Evolutionary conservation across 495 filamentous ascomycete genomes (phyloP).

Genomic region (Pseudoneurospora amorphoporcata): DNA sequence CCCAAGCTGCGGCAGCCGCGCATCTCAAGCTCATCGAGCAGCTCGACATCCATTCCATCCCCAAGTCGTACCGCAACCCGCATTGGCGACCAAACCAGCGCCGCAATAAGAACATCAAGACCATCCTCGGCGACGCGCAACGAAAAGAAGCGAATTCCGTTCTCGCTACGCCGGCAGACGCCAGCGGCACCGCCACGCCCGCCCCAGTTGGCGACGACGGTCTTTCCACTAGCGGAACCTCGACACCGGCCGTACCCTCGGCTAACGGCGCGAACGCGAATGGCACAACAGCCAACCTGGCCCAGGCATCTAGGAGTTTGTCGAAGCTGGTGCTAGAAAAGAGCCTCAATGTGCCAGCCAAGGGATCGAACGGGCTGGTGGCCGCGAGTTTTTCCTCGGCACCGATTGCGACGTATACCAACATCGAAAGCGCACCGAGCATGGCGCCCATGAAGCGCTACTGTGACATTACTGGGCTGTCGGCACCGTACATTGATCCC

Average conservation of each 20-base stretch:
- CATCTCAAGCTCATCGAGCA: slow-evolving; percentile 60
- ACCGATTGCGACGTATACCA: slow-evolving; percentile 81
- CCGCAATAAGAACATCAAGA: slow-evolving; percentile 96
- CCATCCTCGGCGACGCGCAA: slow-evolving; percentile 82
- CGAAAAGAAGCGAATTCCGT: slow-evolving; percentile 66
- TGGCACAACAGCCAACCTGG: slow-evolving; percentile 48
- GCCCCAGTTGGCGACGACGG: slow-evolving; percentile 34
- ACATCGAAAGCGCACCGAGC: slow-evolving; percentile 84
- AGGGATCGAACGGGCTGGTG: slow-evolving; percentile 20
- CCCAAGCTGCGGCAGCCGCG: slow-evolving; percentile 32
- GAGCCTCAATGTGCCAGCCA: slow-evolving; percentile 21
- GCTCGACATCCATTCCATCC: slow-evolving; percentile 75
- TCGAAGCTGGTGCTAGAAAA: slow-evolving; percentile 80
- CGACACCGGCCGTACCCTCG: slow-evolving; percentile 46
- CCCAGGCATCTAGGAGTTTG: slow-evolving; percentile 73
- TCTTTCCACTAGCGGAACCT: slow-evolving; percentile 45
- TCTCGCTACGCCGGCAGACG: slow-evolving; percentile 66
- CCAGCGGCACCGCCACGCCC: slow-evolving; percentile 67
- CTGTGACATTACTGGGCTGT: slow-evolving; percentile 88
- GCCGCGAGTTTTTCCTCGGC: slow-evolving; percentile 34
- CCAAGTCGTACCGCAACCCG: slow-evolving; percentile 77
- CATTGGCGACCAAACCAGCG: slow-evolving; percentile 86
- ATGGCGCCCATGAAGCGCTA: slow-evolving; percentile 70
- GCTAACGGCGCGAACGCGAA: slow-evolving; percentile 11
- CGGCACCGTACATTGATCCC: slow-evolving; percentile 82